Base-by-base conservation (phyloP, 352 stramenopile genomes). In the Phytophthora kernoviae region DNA sequence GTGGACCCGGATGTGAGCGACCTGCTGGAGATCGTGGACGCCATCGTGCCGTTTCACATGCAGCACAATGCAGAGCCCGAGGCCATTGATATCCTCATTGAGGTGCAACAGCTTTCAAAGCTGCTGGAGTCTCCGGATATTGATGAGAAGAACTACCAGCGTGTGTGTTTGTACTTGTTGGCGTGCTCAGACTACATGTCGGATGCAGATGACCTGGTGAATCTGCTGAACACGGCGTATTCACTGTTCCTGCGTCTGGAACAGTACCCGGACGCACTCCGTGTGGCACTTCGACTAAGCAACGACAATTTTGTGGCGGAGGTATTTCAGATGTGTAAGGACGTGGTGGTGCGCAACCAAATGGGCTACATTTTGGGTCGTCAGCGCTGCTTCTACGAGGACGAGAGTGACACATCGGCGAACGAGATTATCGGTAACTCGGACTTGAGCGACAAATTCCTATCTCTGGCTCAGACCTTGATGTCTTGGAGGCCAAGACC, bases 41-140 rank as follows among this genome's bases (percentile, higher is more conserved):
- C 97, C 11, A 99, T 99, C 69, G 96, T 99, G 52, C 97, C 97
- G 3, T 99, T 99, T 81, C 96, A 99, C 85, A 96, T 99, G 71
- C 79, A 97, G 62, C 97, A 99, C 81, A 99, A 99, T 71, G 97
- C 97, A 4, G 97, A 99, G 75, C 96, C 97, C 0, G 98, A 99
- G 81, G 98, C 97, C 18, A 96, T 99, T 33, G 98, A 99, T 75
- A 94, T 99, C 22, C 80, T 99, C 42, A 96, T 99, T 62, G 98
- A 99, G 85, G 97, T 99, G 30, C 96, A 99, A 74, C 81, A 98
- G 64, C 84, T 99, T 9, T 73, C 90, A 43, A 98, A 97, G 66
- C 78, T 99, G 33, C 77, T 99, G n/a, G 70, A 93, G 11, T 87
- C 96, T 17, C 81, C 88, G 11, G 75, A 94, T 30, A 98, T 99